A percentile compares a stretch with the other conserved stretches of the same genome.
phyloP scores from a whole-genome alignment of 805 yeast genomes.

The Ogataea henricii region DNA sequence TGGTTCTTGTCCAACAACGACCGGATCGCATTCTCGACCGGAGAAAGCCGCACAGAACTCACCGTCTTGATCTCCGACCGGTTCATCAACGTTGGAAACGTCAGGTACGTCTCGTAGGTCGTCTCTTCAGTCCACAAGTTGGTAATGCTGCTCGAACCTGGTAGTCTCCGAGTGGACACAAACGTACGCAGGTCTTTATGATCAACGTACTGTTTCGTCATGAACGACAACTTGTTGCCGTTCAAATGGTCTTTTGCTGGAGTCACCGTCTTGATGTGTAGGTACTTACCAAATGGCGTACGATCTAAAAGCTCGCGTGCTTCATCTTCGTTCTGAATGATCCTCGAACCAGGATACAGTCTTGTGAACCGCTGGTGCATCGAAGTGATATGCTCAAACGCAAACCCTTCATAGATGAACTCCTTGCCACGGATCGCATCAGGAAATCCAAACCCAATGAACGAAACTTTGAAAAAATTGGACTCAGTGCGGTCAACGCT shows the following conservation, averaged over 20 bases:
- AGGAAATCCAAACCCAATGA: conserved; percentile 86
- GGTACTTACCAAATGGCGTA: conserved; percentile 68
- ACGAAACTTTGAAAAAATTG: conserved; percentile 75
- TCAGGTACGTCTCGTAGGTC: conserved; percentile 68
- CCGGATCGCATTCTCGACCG: conserved; percentile 78
- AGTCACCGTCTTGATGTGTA: conserved; percentile 71
- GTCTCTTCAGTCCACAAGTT: conserved; percentile 90
- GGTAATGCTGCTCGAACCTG: conserved; percentile 68
- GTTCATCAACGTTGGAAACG: conserved; percentile 88
- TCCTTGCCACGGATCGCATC: conserved; percentile 70
- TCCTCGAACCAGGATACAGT: conserved; percentile 79
- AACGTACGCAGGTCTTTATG: conserved; percentile 73
- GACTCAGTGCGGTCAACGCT: conserved; percentile 72
- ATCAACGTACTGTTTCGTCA: conserved; percentile 72
- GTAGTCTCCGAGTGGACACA: conserved; percentile 66
- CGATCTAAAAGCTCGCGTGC: conserved; percentile 51
- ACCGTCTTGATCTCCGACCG: conserved; percentile 66
- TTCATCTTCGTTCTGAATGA: conserved; percentile 56
- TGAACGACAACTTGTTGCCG: conserved; percentile 50
- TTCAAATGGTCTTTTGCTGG: conserved; percentile 52
- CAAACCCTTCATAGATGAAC: conserved; percentile 81
- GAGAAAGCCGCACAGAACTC: conserved; percentile 63
- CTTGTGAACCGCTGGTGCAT: conserved; percentile 75
- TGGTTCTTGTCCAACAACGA: conserved; percentile 66
- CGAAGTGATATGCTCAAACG: conserved; percentile 84